A percentile compares a stretch with the other conserved stretches of the same genome.
Conservation (phyloP, 23 red algal species). For the Porphyridium purpureum region DNA sequence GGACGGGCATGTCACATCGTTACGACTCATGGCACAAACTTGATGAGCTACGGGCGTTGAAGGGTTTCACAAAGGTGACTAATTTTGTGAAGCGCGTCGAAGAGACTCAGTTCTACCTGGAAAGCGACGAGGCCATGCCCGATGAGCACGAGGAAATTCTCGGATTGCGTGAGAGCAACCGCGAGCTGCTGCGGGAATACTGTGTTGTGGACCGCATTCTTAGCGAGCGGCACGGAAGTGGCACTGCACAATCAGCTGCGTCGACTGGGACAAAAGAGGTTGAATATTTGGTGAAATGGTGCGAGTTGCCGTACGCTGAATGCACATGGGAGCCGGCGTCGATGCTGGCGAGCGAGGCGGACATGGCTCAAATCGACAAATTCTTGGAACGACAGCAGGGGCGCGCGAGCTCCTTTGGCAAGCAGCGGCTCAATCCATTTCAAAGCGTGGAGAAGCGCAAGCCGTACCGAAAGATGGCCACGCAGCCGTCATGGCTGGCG, state of each 20-base stretch:
- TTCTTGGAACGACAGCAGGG: conserved; percentile 56
- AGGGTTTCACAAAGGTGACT: conserved; percentile 56
- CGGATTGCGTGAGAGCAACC: conserved; percentile 25
- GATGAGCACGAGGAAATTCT: conserved; percentile 55
- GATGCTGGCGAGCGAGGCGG: conserved; percentile 34
- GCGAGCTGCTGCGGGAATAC: conserved; percentile 21
- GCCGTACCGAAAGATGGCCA: conserved; percentile 37
- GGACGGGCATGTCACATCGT: conserved; percentile 33
- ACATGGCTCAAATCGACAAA: conserved; percentile 62
- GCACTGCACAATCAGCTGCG: background rate
- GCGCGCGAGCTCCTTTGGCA: conserved; percentile 7
- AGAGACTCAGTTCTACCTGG: conserved; percentile 8
- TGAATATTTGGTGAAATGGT: conserved; percentile 84
- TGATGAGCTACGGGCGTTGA: conserved; percentile 16
- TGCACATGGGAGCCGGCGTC: conserved; percentile 65
- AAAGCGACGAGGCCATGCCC: conserved; percentile 15
- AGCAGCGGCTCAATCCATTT: conserved; percentile 68
- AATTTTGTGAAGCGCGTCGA: conserved; percentile 59
- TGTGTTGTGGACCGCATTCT: conserved; percentile 57
- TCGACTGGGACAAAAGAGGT: background rate
- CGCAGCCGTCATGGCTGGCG: conserved; percentile 54
- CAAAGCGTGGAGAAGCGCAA: conserved; percentile 30
- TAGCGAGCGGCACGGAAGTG: conserved; percentile 13
- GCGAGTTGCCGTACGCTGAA: conserved; percentile 34
- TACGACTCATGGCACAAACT: conserved; percentile 51